Evolutionary conservation across 176 grass and related monocot species (phyloP), one percentile per base, ranked within the genome.

Genomic region (Triticum urartu): DNA sequence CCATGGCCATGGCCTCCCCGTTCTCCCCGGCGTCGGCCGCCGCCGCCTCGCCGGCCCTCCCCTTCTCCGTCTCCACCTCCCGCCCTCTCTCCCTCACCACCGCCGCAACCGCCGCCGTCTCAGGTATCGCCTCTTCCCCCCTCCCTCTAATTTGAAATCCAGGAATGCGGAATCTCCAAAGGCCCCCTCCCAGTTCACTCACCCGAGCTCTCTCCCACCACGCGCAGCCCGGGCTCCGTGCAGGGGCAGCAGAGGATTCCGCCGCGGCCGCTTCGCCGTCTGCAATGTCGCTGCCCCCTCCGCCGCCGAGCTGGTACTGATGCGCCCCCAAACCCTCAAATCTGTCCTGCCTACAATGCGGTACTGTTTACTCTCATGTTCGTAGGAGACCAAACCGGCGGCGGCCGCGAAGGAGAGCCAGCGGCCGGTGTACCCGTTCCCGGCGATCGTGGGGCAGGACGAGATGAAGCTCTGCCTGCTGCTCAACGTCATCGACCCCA

Each of bases 401-500:
- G 48, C 77, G 50, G 10, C 64, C 12, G 89, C 89, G 20, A 94
- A 91, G 84, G 97, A 94, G 85, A 93, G 28, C 71, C 97, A 96
- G 86, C 86, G 97, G 6, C 97, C 92, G 43, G 97, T 99, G 64
- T 99, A 90, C 83, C 97, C 97, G 30, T 99, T 99, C 77, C 83
- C 94, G 59, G 97, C 97, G 58, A 99, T 99, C 47, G 97, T 99
- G 18, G 97, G 97, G 34, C 97, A 99, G 89, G 97, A 99, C 68
- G 97, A 99, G 97, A 99, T 99, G 97, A 99, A 99, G 86, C 82
- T 99, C 28, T 99, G 93, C 86, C 89, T 99, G 12, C 87, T 99
- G 58, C 94, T 99, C 32, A 99, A 99, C 82, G 97, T 99, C 45
- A 99, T 99, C 80, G 97, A 99, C 83, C 97, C 97, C 67, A 99